phyloP scores from a whole-genome alignment of 495 filamentous ascomycete species.

The Aspergillus biplanus region DNA sequence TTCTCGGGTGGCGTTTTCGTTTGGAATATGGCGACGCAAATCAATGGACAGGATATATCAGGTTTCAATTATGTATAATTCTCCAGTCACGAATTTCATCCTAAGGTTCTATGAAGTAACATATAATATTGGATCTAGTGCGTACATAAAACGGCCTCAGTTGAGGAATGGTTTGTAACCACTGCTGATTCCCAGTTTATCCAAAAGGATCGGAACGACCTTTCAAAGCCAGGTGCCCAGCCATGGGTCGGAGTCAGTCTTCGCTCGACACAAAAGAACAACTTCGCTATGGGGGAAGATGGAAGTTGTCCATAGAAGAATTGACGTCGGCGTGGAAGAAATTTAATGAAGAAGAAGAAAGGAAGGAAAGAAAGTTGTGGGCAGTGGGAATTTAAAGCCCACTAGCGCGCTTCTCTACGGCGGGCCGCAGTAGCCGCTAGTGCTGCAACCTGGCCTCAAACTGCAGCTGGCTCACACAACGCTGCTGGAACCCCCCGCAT shows the following conservation, averaged over 20 bases:
- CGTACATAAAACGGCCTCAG: slow-evolving; percentile 3
- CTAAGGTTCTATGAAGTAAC: background rate
- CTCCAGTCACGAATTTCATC: slow-evolving; percentile 3
- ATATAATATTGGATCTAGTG: slow-evolving; percentile 6
- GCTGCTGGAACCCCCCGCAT: slow-evolving; percentile 31
- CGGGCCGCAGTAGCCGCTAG: slow-evolving; percentile 35
- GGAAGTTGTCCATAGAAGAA: slow-evolving; percentile 56
- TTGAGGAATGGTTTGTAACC: slow-evolving; percentile 59
- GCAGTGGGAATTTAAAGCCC: slow-evolving; percentile 38
- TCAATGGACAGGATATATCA: slow-evolving; percentile 16
- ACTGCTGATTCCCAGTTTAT: slow-evolving; percentile 79
- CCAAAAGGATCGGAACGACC: slow-evolving; percentile 65
- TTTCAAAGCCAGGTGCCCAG: slow-evolving; percentile 80
- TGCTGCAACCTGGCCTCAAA: slow-evolving; percentile 57
- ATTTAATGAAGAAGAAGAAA: slow-evolving; percentile 38
- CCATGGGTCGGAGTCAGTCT: slow-evolving; percentile 66
- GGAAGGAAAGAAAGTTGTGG: slow-evolving; percentile 29
- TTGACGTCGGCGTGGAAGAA: slow-evolving; percentile 53
- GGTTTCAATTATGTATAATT: slow-evolving; percentile 16
- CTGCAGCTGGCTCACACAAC: slow-evolving; percentile 42
- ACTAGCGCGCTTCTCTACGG: slow-evolving; percentile 39
- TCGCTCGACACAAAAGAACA: slow-evolving; percentile 75
- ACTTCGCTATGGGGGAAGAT: slow-evolving; percentile 49
- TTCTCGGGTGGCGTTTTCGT: slow-evolving; percentile 25
- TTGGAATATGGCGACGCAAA: slow-evolving; percentile 13